Evolutionary conservation across 1,284 basidiomycete species (phyloP).

Genomic region (Heterobasidion irregulare): DNA sequence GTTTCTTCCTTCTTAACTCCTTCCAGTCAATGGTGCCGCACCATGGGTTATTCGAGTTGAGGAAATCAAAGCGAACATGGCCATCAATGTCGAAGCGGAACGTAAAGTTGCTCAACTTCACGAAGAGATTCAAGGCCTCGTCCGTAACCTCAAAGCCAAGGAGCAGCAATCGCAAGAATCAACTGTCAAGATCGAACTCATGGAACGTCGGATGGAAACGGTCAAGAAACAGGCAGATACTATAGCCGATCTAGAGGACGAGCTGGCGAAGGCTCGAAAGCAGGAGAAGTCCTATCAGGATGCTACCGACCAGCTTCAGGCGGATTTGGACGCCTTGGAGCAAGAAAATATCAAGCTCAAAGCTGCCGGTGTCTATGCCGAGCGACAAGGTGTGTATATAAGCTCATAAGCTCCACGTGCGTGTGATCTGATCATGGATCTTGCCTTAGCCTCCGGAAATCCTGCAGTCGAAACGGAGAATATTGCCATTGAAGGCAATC

Average conservation of each 20-base stretch:
- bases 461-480: constrained; percentile 53
- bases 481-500: constrained; percentile 60
- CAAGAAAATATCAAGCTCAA: constrained; percentile 84
- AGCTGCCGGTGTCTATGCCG: constrained; percentile 49
- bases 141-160: constrained; percentile 75
- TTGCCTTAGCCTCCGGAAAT: constrained; percentile 31
- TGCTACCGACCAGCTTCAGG: constrained; percentile 87
- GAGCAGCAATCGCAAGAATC: constrained; percentile 90
- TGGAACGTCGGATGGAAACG: constrained; percentile 87
- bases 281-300: constrained; percentile 88
- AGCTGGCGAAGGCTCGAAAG: constrained; percentile 75
- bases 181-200: constrained; percentile 87
- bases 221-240: constrained; percentile 84
- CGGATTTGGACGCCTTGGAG: constrained; percentile 81
- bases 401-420: background rate
- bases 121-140: constrained; percentile 84
- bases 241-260: constrained; percentile 74
- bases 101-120: constrained; percentile 77
- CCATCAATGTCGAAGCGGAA: constrained; percentile 89
- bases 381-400: constrained; percentile 49
- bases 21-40: constrained; percentile 62
- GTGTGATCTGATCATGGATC: constrained; percentile 1
- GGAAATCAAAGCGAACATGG: constrained; percentile 78
- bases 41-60: constrained; percentile 88
- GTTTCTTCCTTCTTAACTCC: constrained; percentile 3